These are phyloP conservation scores for Candida sanyaensis DNA, from an alignment of 1,139 yeast species.

Conservation along the genomic window DNA sequence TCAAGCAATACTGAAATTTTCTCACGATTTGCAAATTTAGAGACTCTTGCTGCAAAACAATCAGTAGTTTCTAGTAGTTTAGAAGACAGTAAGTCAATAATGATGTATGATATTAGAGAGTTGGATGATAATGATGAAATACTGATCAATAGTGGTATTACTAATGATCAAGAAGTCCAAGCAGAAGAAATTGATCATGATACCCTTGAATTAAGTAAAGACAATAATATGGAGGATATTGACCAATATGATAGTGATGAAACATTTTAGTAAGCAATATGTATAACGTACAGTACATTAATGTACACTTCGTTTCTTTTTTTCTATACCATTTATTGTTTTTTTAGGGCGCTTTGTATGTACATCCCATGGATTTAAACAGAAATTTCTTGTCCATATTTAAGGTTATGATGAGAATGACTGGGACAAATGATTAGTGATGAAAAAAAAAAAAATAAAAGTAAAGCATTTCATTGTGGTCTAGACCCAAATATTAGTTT, in stretches of 20 bases:
- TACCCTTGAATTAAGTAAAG: constrained; percentile 4
- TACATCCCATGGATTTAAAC: no score
- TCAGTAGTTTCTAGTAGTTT: constrained; percentile 4
- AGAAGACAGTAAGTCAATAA: constrained; percentile 7
- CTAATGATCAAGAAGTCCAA: constrained; percentile 7
- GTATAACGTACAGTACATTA: no score
- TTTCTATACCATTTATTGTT: no score
- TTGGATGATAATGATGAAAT: constrained; percentile 16
- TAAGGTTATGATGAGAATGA: background rate
- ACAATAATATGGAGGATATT: constrained; percentile 10
- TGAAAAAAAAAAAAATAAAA: background rate
- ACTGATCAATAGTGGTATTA: constrained; percentile 20
- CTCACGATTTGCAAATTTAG: constrained; percentile 11
- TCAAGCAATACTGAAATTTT: constrained; percentile 9
- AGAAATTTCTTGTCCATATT: background rate
- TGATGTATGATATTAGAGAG: constrained; percentile 25
- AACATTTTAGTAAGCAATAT: constrained; percentile 11
- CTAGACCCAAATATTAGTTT: background rate
- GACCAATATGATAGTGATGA: constrained; percentile 19
- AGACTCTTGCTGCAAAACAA: constrained; percentile 7
- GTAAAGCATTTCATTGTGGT: background rate
- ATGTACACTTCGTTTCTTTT: no score
- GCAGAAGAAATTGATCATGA: background rate
- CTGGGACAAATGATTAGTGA: background rate
- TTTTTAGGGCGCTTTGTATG: no score